Percentiles rank a stretch among this genome's conserved stretches.
Conservation (phyloP, 257 asterid species). For the Solanum pimpinellifolium region DNA sequence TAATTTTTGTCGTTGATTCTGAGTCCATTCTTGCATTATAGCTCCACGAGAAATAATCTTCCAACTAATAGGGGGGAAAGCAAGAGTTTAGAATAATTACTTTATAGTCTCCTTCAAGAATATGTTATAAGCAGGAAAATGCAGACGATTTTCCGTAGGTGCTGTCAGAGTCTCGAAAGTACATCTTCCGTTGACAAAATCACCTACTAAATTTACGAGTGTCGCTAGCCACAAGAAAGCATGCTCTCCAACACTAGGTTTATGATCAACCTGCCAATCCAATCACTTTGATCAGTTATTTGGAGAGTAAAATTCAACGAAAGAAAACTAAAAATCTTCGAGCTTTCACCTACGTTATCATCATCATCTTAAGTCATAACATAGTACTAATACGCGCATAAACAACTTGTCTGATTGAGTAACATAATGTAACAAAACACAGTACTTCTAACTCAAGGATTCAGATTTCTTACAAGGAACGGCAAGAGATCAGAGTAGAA, state of each 20-base stretch:
- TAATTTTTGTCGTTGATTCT: background rate
- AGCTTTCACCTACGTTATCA: background rate
- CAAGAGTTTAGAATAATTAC: constrained; percentile 9
- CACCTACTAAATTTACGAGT: constrained; percentile 52
- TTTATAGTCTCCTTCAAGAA: constrained; percentile 61
- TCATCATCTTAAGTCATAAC: background rate
- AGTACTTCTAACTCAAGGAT: background rate
- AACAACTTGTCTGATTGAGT: background rate
- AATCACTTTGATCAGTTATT: background rate
- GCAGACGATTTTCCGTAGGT: constrained; percentile 50
- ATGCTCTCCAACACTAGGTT: constrained; percentile 58
- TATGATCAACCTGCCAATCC: constrained; percentile 46
- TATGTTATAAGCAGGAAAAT: constrained; percentile 74
- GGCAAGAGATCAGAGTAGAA: constrained; percentile 93
- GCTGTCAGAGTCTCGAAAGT: constrained; percentile 78
- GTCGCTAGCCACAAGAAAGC: constrained; percentile 73
- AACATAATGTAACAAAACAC: background rate
- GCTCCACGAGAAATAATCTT: background rate
- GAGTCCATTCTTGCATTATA: background rate
- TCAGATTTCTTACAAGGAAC: constrained; percentile 51
- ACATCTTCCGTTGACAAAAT: constrained; percentile 68
- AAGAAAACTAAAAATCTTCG: background rate
- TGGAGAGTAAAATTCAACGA: background rate
- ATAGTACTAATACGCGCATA: background rate
- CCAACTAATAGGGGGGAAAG: background rate